Base-by-base conservation (phyloP, 2,329 filamentous ascomycete genomes). In the Paracoccidioides lutzii region DNA sequence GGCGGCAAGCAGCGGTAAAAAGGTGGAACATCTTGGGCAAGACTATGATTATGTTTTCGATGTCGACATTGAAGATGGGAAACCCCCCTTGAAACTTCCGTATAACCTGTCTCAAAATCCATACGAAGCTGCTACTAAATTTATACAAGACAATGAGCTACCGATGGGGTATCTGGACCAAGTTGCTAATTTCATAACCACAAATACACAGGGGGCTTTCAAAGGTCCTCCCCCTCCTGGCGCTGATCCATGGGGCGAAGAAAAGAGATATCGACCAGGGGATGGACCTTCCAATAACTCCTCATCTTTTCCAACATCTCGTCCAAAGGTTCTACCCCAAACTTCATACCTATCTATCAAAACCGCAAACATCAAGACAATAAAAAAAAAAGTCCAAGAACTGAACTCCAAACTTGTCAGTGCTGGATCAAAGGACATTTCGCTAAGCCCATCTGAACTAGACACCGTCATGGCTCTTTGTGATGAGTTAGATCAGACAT, bases 21-120 rank as follows among this genome's bases (percentile, higher is more conserved):
- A 90, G 72, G 81, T 82, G 6, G 78, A 84, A 57, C 85, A 91
- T 66, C 77, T 87, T 1, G 91, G 91, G 37, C 82, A 95, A 66
- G 87, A 91, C 59, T 98, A 95, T 68, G 93, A 98, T 67, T 96
- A 86, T 65, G 90, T 98, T 7, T 97, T 97, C 62, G 90, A 96
- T 66, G 90, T 96, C 32, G 90, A 95, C 64, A 94, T 96, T 59
- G 88, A 95, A 68, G 91, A 96, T 65, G 91, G 90, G 53, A 91
- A 94, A 66, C 90, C 91, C 10, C 83, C 91, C 0, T 76, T 97
- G 48, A 96, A 96, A 70, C 78, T 97, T n/a, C 90, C 91, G 0
- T 97, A 87, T 72, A 96, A 97, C 67, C 78, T 91, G 10, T 89
- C 87, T 0, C 86, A 96, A 67, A 96, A 96, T 62, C 88, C 90